These are phyloP conservation scores for Lactifluus pinguis DNA, from an alignment of 768 basidiomycete species.

Conservation along the genomic window DNA sequence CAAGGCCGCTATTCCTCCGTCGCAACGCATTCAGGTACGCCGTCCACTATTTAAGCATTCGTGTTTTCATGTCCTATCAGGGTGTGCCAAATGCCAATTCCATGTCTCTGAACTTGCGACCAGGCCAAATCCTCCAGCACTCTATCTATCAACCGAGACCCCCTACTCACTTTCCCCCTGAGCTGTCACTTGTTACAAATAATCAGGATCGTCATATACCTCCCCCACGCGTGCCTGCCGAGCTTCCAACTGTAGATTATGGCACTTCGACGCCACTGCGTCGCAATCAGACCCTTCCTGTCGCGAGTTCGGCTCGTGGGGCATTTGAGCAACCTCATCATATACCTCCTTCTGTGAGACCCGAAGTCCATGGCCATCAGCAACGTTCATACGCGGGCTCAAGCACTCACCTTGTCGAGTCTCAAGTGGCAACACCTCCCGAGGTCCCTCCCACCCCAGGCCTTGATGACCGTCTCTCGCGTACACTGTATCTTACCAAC, in stretches of 20 bases:
- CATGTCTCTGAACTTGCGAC: slow-evolving; percentile 24
- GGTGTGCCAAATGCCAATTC: slow-evolving; percentile 14
- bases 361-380: not conserved
- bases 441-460: not conserved
- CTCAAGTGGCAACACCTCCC: not conserved
- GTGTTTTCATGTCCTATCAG: slow-evolving; percentile 1
- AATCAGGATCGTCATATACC: slow-evolving; percentile 4
- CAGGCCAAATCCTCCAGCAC: slow-evolving; percentile 27
- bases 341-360: not conserved
- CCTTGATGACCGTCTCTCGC: slow-evolving; percentile 1
- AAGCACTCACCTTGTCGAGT: not conserved
- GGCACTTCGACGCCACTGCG: not conserved
- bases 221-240: not conserved
- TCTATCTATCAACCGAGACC: slow-evolving; percentile 16
- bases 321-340: slow-evolving; percentile 4
- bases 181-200: slow-evolving; percentile 6
- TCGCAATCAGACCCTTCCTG: slow-evolving; percentile 14
- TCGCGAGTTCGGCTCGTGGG: not conserved
- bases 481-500: slow-evolving; percentile 15
- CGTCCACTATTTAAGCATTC: not conserved
- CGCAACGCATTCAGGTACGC: slow-evolving; percentile 4
- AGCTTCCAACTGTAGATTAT: not conserved
- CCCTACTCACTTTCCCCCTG: slow-evolving; percentile 8
- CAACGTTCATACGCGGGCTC: not conserved
- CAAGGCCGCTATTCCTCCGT: not conserved